Evolutionary conservation across 108 stramenopile genomes (phyloP).

Genomic region (Cyclostephanos invisitatus): DNA sequence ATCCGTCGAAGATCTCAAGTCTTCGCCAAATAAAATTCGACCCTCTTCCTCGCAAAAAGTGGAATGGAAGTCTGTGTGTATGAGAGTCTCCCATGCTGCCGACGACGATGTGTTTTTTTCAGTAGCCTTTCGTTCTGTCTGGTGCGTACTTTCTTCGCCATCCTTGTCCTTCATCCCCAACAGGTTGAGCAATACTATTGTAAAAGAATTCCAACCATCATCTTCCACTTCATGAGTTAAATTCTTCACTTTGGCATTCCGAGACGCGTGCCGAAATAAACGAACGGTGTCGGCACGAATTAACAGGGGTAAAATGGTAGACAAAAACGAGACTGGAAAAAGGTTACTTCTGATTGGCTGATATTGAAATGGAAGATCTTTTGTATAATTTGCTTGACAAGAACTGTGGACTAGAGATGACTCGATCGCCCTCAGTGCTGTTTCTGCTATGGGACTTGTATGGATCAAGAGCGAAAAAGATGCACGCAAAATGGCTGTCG

Average conservation of each 20-base stretch:
- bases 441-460: conserved; percentile 50
- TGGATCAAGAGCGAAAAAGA: conserved; percentile 34
- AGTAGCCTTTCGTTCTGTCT: neutral
- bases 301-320: conserved; percentile 28
- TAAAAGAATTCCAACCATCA: conserved; percentile 48
- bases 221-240: conserved; percentile 22
- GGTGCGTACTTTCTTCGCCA: conserved; percentile 5
- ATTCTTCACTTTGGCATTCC: neutral
- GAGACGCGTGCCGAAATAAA: conserved; percentile 34
- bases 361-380: neutral
- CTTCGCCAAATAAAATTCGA: conserved; percentile 29
- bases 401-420: conserved; percentile 35
- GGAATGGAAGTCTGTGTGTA: conserved; percentile 39
- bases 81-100: conserved; percentile 34
- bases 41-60: conserved; percentile 39
- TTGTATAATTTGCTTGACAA: neutral
- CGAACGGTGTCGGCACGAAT: conserved; percentile 63
- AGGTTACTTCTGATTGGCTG: neutral
- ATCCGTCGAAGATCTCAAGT: neutral
- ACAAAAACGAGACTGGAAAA: neutral
- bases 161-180: conserved; percentile 32
- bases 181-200: conserved; percentile 42
- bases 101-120: neutral
- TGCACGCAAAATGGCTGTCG: conserved; percentile 17
- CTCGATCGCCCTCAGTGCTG: conserved; percentile 55